These are phyloP conservation scores for Bacidia rubella DNA, from an alignment of 495 filamentous ascomycete species.

Conservation along the genomic window DNA sequence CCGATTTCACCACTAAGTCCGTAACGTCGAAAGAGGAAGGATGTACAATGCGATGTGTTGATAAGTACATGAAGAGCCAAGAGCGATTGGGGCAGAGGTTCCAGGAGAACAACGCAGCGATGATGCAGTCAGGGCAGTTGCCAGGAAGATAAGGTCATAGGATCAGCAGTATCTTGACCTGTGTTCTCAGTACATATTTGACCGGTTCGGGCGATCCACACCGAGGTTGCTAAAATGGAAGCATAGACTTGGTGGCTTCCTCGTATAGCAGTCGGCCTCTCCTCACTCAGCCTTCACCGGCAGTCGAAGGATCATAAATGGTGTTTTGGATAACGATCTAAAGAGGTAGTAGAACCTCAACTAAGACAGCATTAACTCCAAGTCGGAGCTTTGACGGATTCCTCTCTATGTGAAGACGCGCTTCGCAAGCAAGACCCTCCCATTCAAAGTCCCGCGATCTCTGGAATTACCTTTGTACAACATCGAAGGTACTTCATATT, in stretches of 20 bases:
- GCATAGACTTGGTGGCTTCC: background rate
- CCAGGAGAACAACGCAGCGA: conserved; percentile 82
- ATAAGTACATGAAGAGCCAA: conserved; percentile 83
- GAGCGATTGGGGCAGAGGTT: conserved; percentile 81
- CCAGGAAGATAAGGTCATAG: conserved; percentile 24
- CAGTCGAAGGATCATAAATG: too few species aligned
- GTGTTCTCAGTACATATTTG: background rate
- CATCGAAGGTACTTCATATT: too few species aligned
- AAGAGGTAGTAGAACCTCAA: too few species aligned
- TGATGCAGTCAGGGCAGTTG: conserved; percentile 57
- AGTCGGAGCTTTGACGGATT: too few species aligned
- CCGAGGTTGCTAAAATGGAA: background rate
- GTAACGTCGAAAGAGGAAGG: conserved; percentile 72
- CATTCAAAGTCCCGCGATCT: too few species aligned
- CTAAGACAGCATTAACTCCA: too few species aligned
- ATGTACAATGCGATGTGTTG: conserved; percentile 84
- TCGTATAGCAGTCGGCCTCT: background rate
- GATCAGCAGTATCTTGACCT: background rate
- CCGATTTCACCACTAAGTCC: conserved; percentile 96
- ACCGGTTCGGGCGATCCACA: background rate
- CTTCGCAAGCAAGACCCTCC: too few species aligned
- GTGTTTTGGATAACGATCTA: too few species aligned
- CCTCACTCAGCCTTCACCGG: background rate
- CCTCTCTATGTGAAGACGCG: too few species aligned
- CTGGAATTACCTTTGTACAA: too few species aligned